Evolutionary conservation across 2,329 filamentous ascomycete species (phyloP).

Genomic region (Taxawa tesnikishii): DNA sequence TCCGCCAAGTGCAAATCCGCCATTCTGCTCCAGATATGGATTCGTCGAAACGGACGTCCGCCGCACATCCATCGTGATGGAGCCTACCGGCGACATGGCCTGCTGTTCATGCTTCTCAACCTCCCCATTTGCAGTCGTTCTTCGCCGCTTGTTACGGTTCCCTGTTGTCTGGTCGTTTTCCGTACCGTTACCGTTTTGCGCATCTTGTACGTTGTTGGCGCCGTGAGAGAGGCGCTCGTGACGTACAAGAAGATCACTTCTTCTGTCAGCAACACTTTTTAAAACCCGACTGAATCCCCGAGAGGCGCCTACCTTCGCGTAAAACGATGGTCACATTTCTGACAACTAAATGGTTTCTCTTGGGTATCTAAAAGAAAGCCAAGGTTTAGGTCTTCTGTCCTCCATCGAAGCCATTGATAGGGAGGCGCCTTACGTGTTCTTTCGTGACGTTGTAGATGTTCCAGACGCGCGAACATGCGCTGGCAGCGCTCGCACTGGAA

Average conservation of each 20-base stretch:
- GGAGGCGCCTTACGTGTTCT: slow-evolving; percentile 20
- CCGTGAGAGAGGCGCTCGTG: slow-evolving; percentile 27
- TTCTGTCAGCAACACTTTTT: slow-evolving; percentile 6
- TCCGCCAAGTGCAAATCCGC: slow-evolving; percentile 8
- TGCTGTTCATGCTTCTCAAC: slow-evolving; percentile 7
- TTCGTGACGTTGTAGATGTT: slow-evolving; percentile 29
- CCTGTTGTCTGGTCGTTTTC: too few species aligned
- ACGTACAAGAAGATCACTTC: slow-evolving; percentile 26
- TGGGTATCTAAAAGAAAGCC: slow-evolving; percentile 19
- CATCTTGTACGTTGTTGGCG: slow-evolving; percentile 7
- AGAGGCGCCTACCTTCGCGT: slow-evolving; percentile 27
- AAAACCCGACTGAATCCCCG: neutral
- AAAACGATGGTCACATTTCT: slow-evolving; percentile 28
- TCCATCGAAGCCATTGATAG: neutral
- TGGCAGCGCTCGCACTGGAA: slow-evolving; percentile 22
- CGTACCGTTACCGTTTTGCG: neutral
- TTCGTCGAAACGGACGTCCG: slow-evolving; percentile 1
- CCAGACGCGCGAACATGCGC: slow-evolving; percentile 23
- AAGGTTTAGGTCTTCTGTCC: slow-evolving; percentile 8
- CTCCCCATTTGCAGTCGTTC: neutral
- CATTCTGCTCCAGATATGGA: slow-evolving; percentile 12
- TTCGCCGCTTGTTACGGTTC: neutral
- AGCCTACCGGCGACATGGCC: slow-evolving; percentile 8
- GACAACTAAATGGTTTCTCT: slow-evolving; percentile 27
- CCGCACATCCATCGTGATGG: slow-evolving; percentile 1